Conservation (phyloP, 1,284 basidiomycete species). For the Hypsizygus ulmarius region DNA sequence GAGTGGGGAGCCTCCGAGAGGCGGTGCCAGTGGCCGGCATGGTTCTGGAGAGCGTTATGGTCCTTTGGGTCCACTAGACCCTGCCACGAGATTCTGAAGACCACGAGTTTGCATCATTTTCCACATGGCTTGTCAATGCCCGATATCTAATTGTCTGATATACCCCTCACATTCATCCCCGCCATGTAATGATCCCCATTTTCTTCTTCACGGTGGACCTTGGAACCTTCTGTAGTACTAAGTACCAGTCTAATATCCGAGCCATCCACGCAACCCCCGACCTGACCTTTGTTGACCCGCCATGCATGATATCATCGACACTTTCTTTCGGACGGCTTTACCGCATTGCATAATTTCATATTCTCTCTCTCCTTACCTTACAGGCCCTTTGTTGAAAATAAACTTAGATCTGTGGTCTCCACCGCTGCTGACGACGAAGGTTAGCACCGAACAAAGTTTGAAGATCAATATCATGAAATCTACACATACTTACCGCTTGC, state of each 20-base stretch:
- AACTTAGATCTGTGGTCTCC: conserved; percentile 13
- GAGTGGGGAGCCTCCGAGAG: conserved; percentile 24
- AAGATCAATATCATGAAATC: too few relatives aligned
- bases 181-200: conserved; percentile 20
- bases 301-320: conserved; percentile 17
- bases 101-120: conserved; percentile 11
- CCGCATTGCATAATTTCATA: conserved; percentile 19
- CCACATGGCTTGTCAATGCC: conserved; percentile 17
- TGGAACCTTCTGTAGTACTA: conserved; percentile 28
- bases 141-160: conserved; percentile 34
- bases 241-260: conserved; percentile 30
- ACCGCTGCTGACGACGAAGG: conserved; percentile 1
- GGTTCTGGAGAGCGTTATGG: conserved; percentile 57
- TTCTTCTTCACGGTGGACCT: conserved; percentile 29
- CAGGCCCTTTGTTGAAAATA: conserved; percentile 16
- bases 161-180: conserved; percentile 32
- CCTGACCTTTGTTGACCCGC: conserved; percentile 15
- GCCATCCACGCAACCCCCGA: conserved; percentile 8
- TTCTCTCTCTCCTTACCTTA: conserved; percentile 12
- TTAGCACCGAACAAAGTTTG: too few relatives aligned
- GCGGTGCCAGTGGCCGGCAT: conserved; percentile 35
- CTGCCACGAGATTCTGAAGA: conserved; percentile 46
- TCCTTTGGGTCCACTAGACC: conserved; percentile 75
- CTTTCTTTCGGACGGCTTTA: conserved; percentile 12
- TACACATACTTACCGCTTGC: too few relatives aligned